Base-by-base conservation (phyloP, 129 eudicot species). In the Artemisia argyi region DNA sequence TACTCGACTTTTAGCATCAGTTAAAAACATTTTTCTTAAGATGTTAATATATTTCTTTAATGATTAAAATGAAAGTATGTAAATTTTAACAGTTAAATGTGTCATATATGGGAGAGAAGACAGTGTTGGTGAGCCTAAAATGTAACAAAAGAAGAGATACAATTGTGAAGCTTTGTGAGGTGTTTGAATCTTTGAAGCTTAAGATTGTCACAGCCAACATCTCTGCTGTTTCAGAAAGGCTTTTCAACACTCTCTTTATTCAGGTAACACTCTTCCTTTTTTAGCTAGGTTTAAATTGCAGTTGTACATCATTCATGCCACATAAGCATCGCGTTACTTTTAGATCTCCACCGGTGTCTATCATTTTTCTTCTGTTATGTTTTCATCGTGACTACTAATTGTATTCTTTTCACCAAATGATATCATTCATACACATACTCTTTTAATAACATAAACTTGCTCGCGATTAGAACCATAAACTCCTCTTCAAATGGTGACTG, bases 171-270 rank as follows among this genome's bases (percentile, higher is more conserved):
- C 77, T 92, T 49, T 92, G 91, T 72, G 81, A 89, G 57, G 79
- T 75, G 51, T 92, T 92, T 81, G 98, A 92, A 69, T 78, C 94
- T 44, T 86, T 92, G 74, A 85, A 92, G 57, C 86, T 92, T 69
- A 92, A 85, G 56, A 75, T 92, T 62, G 66, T 92, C 18, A 87
- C 91, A 10, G 85, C 89, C 30, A 87, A 65, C 62, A 87, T 92
- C 51, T 79, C 83, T 64, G 67, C 89, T 74, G 73, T 85, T 52
- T 76, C 88, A 24, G 96, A 79, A 11, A 85, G 76, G 70, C 89
- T 92, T 11, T 54, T 78, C 44, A 89, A 89, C 83, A 92, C 98
- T 2, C 81, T 87, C 4, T 89, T 86, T 66, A 62, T 92, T 42
- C 79, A 89, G 98, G 98, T 92, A 50, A 28, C 35, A 7, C 56